Evolutionary conservation across 768 basidiomycete species (phyloP).

Genomic region (Tylopilus felleus): DNA sequence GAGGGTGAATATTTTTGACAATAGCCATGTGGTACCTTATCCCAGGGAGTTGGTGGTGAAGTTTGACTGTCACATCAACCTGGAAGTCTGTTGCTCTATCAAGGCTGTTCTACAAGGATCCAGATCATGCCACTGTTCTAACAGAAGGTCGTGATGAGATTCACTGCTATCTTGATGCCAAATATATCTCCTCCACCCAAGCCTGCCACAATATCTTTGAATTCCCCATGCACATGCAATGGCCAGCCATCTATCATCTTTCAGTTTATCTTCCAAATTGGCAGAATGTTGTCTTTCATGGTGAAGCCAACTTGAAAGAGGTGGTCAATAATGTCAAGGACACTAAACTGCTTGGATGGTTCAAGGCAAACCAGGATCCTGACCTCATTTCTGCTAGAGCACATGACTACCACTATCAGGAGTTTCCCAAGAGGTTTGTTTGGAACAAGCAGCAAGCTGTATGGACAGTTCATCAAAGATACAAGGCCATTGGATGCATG

Average conservation of each 20-base stretch:
- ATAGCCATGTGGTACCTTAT: neutral
- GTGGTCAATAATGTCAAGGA: neutral
- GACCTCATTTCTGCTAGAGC: neutral
- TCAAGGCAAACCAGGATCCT: neutral
- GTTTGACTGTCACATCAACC: neutral
- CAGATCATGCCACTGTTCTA: no score
- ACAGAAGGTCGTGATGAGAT: no score
- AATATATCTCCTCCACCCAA: neutral
- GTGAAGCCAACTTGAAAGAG: neutral
- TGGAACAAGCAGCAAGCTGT: slow-evolving; percentile 15
- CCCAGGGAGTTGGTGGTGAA: neutral
- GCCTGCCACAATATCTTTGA: slow-evolving; percentile 2
- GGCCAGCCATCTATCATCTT: slow-evolving; percentile 5
- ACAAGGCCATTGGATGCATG: slow-evolving; percentile 16
- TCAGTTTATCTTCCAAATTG: neutral
- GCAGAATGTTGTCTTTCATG: neutral
- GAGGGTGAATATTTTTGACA: neutral
- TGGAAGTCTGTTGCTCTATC: neutral
- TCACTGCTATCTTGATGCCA: no score
- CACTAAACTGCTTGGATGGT: neutral
- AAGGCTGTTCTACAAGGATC: neutral
- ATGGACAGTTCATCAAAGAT: slow-evolving; percentile 31
- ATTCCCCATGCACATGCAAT: slow-evolving; percentile 4
- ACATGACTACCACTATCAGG: slow-evolving; percentile 27
- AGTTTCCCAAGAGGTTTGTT: slow-evolving; percentile 32